Percentiles rank a stretch among this genome's conserved stretches.
Conservation (phyloP, 176 grass and related monocot genomes). For the Ananas comosus region DNA sequence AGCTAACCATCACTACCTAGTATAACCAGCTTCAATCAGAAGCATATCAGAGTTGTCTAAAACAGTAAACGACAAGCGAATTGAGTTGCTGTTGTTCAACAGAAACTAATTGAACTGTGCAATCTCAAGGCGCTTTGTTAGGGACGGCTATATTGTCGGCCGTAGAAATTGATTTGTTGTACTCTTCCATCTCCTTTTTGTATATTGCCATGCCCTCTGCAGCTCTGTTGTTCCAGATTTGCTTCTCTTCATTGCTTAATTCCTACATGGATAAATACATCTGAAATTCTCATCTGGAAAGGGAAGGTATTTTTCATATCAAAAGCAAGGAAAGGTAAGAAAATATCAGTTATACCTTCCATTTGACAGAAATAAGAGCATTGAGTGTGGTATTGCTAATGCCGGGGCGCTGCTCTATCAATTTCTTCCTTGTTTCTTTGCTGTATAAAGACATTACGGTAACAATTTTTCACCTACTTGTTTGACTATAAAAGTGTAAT, state of each 20-base stretch:
- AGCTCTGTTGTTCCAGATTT: conserved; percentile 51
- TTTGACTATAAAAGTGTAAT: not conserved
- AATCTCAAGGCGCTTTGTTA: conserved; percentile 1
- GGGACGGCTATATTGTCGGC: conserved; percentile 17
- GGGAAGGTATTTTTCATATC: not conserved
- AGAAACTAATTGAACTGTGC: not conserved
- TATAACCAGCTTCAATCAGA: not conserved
- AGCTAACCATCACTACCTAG: not conserved
- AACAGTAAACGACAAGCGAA: not conserved
- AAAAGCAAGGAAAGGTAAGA: not conserved
- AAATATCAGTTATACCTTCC: conserved; percentile 37
- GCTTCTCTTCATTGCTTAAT: conserved; percentile 39
- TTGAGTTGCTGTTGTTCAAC: not conserved
- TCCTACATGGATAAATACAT: conserved; percentile 21
- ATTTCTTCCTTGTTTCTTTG: conserved; percentile 53
- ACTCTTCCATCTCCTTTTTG: conserved; percentile 62
- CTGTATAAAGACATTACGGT: conserved; percentile 20
- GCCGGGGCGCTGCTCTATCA: conserved; percentile 39
- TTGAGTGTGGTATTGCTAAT: conserved; percentile 42
- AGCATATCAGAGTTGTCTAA: not conserved
- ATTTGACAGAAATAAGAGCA: conserved; percentile 70
- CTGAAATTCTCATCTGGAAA: not conserved
- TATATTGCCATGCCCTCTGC: conserved; percentile 37
- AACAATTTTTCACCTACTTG: not conserved
- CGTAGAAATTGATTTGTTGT: conserved; percentile 31